Conservation (phyloP, 1,284 basidiomycete species). For the Trichosporon ovoides region DNA sequence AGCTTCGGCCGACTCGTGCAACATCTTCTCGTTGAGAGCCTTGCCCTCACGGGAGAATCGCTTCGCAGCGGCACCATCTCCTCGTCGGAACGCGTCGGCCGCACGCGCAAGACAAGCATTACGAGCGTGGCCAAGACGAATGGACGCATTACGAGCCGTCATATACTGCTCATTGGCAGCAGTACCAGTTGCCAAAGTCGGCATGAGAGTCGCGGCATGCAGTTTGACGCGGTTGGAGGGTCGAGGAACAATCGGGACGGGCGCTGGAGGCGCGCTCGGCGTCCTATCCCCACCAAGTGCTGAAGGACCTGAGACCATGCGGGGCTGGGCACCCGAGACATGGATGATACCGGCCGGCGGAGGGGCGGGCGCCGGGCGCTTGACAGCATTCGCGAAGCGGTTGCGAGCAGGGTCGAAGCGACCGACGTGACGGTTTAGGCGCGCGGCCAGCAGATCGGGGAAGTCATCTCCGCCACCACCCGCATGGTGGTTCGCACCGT, state of each 20-base stretch:
- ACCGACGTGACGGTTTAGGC: constrained; percentile 46
- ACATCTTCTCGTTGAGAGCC: constrained; percentile 84
- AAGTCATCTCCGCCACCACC: constrained; percentile 66
- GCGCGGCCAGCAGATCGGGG: constrained; percentile 56
- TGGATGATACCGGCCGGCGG: constrained; percentile 22
- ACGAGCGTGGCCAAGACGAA: constrained; percentile 84
- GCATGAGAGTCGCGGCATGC: constrained; percentile 73
- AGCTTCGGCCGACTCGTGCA: constrained; percentile 70
- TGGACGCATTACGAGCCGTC: constrained; percentile 73
- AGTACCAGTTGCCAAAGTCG: constrained; percentile 79
- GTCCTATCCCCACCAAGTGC: constrained; percentile 22
- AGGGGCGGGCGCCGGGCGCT: constrained; percentile 36
- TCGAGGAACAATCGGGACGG: constrained; percentile 56
- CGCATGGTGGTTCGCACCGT: constrained; percentile 25
- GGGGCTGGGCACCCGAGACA: constrained; percentile 5
- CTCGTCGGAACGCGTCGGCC: constrained; percentile 88
- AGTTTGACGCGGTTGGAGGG: constrained; percentile 77
- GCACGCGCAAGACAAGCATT: constrained; percentile 93
- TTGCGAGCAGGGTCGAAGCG: constrained; percentile 69
- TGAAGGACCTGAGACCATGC: neutral
- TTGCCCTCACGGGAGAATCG: constrained; percentile 89
- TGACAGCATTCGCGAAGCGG: constrained; percentile 61
- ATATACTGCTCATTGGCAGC: constrained; percentile 75
- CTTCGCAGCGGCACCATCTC: constrained; percentile 91
- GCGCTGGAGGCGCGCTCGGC: constrained; percentile 50